Percentiles rank a stretch among this genome's conserved stretches.
Conservation (phyloP, 1,284 basidiomycete species). For the Sanghuangporus sanghuang region DNA sequence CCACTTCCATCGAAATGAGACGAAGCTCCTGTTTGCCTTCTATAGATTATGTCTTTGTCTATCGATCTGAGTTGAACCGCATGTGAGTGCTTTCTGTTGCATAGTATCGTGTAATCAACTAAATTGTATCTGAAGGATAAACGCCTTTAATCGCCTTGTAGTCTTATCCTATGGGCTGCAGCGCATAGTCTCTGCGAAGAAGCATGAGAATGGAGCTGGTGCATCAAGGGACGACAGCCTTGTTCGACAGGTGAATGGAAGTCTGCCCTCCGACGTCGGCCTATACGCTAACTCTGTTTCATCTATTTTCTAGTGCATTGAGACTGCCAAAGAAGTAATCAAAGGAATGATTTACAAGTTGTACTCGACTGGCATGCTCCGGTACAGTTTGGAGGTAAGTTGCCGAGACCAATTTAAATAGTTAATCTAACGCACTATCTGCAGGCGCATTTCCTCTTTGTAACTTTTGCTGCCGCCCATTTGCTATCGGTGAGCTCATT, state of each 20-base stretch:
- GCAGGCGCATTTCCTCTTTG: constrained; percentile 17
- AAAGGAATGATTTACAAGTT: constrained; percentile 41
- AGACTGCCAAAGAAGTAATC: constrained; percentile 44
- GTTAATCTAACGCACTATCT: neutral
- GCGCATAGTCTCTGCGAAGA: constrained; percentile 32
- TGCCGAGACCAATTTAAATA: neutral
- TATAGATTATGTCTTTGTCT: constrained; percentile 36
- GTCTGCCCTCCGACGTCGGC: neutral
- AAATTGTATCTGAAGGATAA: constrained; percentile 31
- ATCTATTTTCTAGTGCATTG: constrained; percentile 32
- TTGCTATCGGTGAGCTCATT: constrained; percentile 9
- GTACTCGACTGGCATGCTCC: constrained; percentile 42
- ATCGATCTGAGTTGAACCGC: constrained; percentile 41
- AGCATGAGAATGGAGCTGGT: constrained; percentile 23
- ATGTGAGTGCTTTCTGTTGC: constrained; percentile 31
- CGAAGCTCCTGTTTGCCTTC: neutral
- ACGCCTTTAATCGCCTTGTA: constrained; percentile 46
- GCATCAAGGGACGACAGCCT: constrained; percentile 37
- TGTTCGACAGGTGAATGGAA: constrained; percentile 25
- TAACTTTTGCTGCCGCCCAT: constrained; percentile 16
- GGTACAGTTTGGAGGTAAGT: constrained; percentile 46
- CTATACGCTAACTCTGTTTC: neutral
- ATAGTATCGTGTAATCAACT: neutral
- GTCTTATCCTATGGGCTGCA: constrained; percentile 50
- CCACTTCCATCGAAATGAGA: neutral